phyloP scores from a whole-genome alignment of 371 early-diverging fungal genomes.

The Basidiobolus meristosporus region DNA sequence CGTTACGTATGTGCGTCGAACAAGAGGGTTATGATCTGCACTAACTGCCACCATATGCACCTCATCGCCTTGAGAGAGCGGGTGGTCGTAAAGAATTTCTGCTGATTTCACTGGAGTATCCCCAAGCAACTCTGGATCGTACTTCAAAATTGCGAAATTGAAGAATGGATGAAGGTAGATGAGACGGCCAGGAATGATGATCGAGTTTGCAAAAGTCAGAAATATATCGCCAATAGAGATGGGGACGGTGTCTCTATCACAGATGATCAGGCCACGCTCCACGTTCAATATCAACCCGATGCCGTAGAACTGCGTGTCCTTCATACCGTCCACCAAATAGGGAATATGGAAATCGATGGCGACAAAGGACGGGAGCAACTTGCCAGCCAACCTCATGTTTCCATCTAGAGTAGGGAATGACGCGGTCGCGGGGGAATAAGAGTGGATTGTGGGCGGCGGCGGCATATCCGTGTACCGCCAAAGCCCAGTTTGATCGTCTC shows the following conservation, averaged over 20 bases:
- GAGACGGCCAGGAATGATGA: constrained; percentile 49
- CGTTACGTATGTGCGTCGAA: constrained; percentile 27
- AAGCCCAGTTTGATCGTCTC: constrained; percentile 59
- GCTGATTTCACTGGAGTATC: constrained; percentile 35
- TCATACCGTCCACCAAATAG: constrained; percentile 50
- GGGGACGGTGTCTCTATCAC: constrained; percentile 66
- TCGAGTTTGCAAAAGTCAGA: constrained; percentile 55
- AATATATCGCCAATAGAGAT: constrained; percentile 49
- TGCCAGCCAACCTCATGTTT: constrained; percentile 32
- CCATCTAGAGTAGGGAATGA: constrained; percentile 30
- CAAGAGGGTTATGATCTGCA: constrained; percentile 19
- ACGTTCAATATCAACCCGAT: constrained; percentile 62
- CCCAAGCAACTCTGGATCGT: constrained; percentile 38
- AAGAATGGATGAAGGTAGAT: constrained; percentile 62
- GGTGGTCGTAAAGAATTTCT: constrained; percentile 16
- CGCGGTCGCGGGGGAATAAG: constrained; percentile 34
- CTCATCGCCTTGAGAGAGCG: constrained; percentile 32
- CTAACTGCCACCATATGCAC: constrained; percentile 47
- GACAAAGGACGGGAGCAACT: constrained; percentile 44
- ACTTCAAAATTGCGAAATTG: constrained; percentile 60
- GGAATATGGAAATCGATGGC: constrained; percentile 47
- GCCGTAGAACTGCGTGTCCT: constrained; percentile 37
- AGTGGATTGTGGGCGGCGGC: constrained; percentile 23
- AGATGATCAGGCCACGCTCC: constrained; percentile 44
- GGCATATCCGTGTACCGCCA: constrained; percentile 59